A percentile compares a stretch with the other conserved stretches of the same genome.
Conservation (phyloP, 495 filamentous ascomycete species). For the Chaetomidium leptoderma region DNA sequence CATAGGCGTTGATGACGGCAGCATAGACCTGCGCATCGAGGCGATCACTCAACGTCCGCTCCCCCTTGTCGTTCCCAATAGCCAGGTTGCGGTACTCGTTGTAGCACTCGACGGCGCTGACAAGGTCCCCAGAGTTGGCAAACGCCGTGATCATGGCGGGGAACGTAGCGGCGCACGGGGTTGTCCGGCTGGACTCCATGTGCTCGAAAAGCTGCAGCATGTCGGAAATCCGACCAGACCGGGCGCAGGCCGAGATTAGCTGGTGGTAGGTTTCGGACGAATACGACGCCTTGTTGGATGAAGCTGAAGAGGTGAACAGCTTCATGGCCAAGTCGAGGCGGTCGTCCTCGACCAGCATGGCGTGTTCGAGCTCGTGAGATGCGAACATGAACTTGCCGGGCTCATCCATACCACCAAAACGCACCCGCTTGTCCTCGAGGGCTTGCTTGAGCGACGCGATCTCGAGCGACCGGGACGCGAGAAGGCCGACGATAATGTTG, state of each 20-base stretch:
- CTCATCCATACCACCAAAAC: constrained; percentile 83
- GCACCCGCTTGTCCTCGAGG: constrained; percentile 68
- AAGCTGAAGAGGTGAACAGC: constrained; percentile 71
- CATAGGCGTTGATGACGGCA: constrained; percentile 79
- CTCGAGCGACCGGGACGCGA: constrained; percentile 74
- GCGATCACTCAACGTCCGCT: constrained; percentile 63
- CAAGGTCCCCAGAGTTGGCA: constrained; percentile 70
- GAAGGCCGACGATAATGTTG: constrained; percentile 73
- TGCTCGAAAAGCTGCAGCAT: constrained; percentile 88
- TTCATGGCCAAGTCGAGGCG: constrained; percentile 77
- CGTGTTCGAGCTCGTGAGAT: constrained; percentile 77
- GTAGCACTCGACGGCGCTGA: constrained; percentile 90
- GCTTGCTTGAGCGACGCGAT: constrained; percentile 61
- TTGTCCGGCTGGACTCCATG: constrained; percentile 72
- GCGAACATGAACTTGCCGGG: constrained; percentile 84
- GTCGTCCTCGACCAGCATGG: constrained; percentile 78
- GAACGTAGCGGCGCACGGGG: constrained; percentile 74
- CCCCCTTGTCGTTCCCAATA: constrained; percentile 71
- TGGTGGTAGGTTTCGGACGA: constrained; percentile 68
- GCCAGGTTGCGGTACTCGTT: constrained; percentile 86
- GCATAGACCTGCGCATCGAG: constrained; percentile 83
- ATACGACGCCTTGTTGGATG: constrained; percentile 55
- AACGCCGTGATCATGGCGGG: constrained; percentile 91
- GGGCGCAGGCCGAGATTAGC: constrained; percentile 80
- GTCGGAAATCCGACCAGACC: constrained; percentile 68